These are phyloP conservation scores for Meyerozyma sp. DNA, from an alignment of 1,139 yeast species.

Conservation along the genomic window DNA sequence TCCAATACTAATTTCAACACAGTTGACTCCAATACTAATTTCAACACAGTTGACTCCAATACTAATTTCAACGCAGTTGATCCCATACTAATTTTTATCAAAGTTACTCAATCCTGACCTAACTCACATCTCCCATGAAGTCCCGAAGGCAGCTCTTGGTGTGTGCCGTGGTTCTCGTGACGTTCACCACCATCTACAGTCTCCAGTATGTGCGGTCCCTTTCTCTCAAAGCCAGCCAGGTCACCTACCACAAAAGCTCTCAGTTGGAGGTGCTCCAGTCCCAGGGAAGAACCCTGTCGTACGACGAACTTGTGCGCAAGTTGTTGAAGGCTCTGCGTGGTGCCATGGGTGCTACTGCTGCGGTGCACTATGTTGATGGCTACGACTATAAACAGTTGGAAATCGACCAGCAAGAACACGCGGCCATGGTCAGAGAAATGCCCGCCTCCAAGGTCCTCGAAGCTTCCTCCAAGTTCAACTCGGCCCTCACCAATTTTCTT, in stretches of 20 bases:
- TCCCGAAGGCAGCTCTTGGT: neutral
- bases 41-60: no score
- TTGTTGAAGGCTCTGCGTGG: neutral
- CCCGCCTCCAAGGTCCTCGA: neutral
- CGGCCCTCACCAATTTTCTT: constrained; percentile 10
- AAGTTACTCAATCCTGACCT: no score
- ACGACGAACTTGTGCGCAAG: neutral
- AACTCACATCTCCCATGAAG: neutral
- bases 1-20: no score
- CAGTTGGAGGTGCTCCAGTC: neutral
- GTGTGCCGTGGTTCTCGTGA: neutral
- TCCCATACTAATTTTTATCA: no score
- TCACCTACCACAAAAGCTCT: neutral
- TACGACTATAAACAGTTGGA: neutral
- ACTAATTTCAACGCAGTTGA: no score
- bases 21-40: no score
- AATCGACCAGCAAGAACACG: neutral
- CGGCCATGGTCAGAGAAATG: neutral
- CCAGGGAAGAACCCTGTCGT: neutral
- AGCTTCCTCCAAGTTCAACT: neutral
- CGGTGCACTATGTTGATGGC: neutral
- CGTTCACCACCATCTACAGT: constrained; percentile 1
- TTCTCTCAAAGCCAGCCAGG: neutral
- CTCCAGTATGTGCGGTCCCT: neutral
- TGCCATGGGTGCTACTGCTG: neutral